Evolutionary conservation across 768 basidiomycete genomes (phyloP).

Genomic region (Cystoderma amianthinum): DNA sequence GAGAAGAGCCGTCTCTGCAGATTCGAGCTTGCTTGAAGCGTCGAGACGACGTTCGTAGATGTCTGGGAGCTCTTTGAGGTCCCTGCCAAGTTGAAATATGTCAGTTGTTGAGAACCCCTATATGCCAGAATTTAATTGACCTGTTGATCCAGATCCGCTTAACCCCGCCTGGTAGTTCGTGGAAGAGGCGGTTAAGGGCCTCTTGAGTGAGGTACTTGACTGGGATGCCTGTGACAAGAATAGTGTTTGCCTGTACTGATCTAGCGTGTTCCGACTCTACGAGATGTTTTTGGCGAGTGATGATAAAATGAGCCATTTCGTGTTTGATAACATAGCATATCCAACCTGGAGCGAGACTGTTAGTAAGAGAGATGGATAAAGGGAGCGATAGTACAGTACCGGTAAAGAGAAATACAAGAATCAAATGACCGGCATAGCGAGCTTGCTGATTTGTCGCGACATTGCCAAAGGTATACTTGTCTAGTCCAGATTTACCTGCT

Average conservation of each 20-base stretch:
- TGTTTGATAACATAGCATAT: conserved; percentile 73
- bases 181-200: conserved; percentile 62
- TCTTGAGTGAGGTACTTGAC: conserved; percentile 65
- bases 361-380: background rate
- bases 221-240: conserved; percentile 89
- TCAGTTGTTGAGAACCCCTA: background rate
- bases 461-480: conserved; percentile 80
- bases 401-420: conserved; percentile 73
- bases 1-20: conserved; percentile 75
- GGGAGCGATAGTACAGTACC: conserved; percentile 39
- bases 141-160: conserved; percentile 90
- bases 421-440: conserved; percentile 74
- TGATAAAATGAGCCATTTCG: conserved; percentile 80
- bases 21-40: conserved; percentile 77
- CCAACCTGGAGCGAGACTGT: conserved; percentile 54
- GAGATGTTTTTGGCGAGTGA: conserved; percentile 76
- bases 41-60: conserved; percentile 69
- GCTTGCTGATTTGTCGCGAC: conserved; percentile 37
- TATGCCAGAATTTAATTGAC: conserved; percentile 26
- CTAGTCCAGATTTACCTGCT: conserved; percentile 45
- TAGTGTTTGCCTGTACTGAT: conserved; percentile 82
- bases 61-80: conserved; percentile 84
- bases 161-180: conserved; percentile 86
- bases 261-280: conserved; percentile 66
- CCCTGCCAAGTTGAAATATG: conserved; percentile 34